Base-by-base conservation (phyloP, 352 stramenopile species). In the Pythium phragmitis region DNA sequence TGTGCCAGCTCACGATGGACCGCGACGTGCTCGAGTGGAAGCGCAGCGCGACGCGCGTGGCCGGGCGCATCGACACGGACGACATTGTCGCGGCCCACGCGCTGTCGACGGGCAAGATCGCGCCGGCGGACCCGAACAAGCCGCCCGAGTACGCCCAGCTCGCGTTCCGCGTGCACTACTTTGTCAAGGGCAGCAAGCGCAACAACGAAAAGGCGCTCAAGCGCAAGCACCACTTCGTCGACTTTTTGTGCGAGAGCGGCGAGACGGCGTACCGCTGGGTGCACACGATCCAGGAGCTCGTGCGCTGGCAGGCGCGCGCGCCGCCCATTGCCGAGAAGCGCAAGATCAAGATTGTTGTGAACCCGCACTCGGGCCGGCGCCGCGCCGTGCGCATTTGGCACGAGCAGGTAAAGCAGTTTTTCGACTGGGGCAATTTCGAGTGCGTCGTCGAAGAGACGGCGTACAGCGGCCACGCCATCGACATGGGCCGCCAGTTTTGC, bases 331-430 rank as follows among this genome's bases (percentile, higher is more conserved):
- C 70, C 1, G 82, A 94, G 65, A 89, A 88, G 60, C 79, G 85
- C 41, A 65, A 74, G n/a, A 76, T 93, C 63, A 89, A 89, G 63
- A 77, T 93, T 52, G 85, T 93, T 2, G 76, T 93, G 55, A 93
- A 93, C 68, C 85, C 85, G 39, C 85, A 93, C 67, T 91, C 82
- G 52, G 85, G 85, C 17, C 86, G 85, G 60, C 77, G 76, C 30
- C 79, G 80, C 30, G 85, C 85, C 17, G 70, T 66, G 30, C 70
- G 69, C 19, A 93, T 93, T 60, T 93, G 82, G 82, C 60, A 76
- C 43, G 61, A 82, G n/a, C 67, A 87, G 16, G 85, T 94, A 13
- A 89, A 87, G 70, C 77, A 78, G n/a, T 91, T 87, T 64, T 83
- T 93, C 21, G 80, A 93, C 26, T 67, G 89, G 50, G 85, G 75